Evolutionary conservation across 805 yeast species (phyloP).

Genomic region (Candida peoriensis): DNA sequence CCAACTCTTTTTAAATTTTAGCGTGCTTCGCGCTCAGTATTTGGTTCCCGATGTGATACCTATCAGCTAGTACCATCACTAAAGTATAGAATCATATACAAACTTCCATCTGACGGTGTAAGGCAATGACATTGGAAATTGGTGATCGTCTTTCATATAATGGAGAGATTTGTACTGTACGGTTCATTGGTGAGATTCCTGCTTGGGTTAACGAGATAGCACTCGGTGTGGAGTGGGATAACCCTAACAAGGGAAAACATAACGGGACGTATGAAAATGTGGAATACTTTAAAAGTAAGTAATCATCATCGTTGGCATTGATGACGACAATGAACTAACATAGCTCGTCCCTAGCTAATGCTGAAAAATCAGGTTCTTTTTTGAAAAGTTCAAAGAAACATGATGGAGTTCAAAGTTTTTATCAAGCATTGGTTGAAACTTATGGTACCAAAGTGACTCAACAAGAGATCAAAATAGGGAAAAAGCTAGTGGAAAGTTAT

Average conservation of each 20-base stretch:
- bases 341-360: constrained; percentile 13
- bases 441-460: constrained; percentile 37
- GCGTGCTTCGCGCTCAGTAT: no score
- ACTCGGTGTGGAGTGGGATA: constrained; percentile 87
- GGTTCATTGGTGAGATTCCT: constrained; percentile 55
- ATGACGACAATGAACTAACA: constrained; percentile 8
- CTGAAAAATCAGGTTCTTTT: constrained; percentile 56
- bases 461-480: constrained; percentile 42
- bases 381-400: constrained; percentile 39
- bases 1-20: no score
- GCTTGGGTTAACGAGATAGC: constrained; percentile 57
- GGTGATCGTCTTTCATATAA: constrained; percentile 31
- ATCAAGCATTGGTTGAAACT: constrained; percentile 43
- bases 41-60: no score
- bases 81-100: no score
- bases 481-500: constrained; percentile 52
- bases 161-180: constrained; percentile 57
- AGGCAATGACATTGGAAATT: no score
- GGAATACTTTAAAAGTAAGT: constrained; percentile 43
- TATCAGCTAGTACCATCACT: no score
- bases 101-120: no score
- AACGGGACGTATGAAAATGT: constrained; percentile 53
- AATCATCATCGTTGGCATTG: constrained; percentile 16
- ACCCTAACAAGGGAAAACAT: constrained; percentile 62
- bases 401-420: constrained; percentile 31